Base-by-base conservation (phyloP, 2,329 filamentous ascomycete genomes). In the Microcera coccophila region DNA sequence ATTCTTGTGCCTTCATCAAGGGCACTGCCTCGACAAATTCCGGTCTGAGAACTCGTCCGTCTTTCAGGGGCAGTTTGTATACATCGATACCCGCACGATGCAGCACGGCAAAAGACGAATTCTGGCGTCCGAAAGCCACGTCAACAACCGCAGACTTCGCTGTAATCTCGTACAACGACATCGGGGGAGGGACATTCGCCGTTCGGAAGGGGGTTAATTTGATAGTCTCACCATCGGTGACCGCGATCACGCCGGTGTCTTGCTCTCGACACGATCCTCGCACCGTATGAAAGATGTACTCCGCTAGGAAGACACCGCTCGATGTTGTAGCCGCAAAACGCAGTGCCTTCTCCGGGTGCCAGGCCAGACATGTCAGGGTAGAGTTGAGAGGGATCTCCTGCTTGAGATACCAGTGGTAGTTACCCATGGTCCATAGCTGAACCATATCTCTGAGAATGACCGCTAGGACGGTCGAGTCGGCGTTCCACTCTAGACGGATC, bases 371-470 rank as follows among this genome's bases (percentile, higher is more conserved):
- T 36, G 58, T 39, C 29, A 65, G 56, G 3, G 57, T 53, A 11
- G 54, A 57, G 7, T 63, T 55, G 5, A 75, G 68, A 5, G 70
- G 67, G 5, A 96, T 74, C 61, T 96, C 90, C 62, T 95, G 90
- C 69, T 98, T 98, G 14, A 98, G 74, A 63, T 97, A 97, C 79
- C 93, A 98, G 62, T 97, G 88, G 55, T 98, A 98, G 63, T 98
- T 98, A 16, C 89, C 87, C 76, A 85, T 95, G 1, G 90, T 95
- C 93, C 93, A 98, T 1, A 98, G 71, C 61, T 98, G 93, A n/a
- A 93, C 70, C 42, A 81, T 77, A 50, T 90, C 79, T 22, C 73
- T 71, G 54, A 90, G 80, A 2, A 79, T 74, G n/a, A 96, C 83
- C 5, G 91, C 90, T 35, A 98, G 74, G 1, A 95, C 88, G 2